Base-by-base conservation (phyloP, 306 rosid genomes). In the Cucumis cinereus region DNA sequence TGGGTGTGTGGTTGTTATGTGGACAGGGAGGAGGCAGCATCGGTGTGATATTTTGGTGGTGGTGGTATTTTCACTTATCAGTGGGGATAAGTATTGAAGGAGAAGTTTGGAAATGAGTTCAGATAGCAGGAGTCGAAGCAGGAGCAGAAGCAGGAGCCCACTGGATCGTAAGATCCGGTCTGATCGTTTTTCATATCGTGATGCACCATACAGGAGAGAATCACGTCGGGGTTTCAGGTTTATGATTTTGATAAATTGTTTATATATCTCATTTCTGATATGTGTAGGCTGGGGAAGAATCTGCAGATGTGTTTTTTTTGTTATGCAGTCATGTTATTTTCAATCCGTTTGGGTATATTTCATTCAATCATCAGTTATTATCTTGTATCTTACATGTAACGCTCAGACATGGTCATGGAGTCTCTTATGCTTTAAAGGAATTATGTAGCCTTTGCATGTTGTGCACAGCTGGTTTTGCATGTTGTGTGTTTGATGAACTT, bases 171-270 rank as follows among this genome's bases (percentile, higher is more conserved):
- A 90, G 91, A 95, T 95, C 78, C 96, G 93, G 16, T 89, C 99
- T 63, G 99, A 95, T 77, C 97, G 99, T 61, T 84, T 85, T 87
- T 88, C 98, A 61, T 89, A 90, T 81, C 99, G 99, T 35, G 95
- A 89, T 86, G 93, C 97, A 75, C 98, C 98, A 77, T 92, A 95
- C 93, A 83, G 92, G 88, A 95, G 99, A 83, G 99, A 95, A 78
- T 84, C 95, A 24, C 93, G 85, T 82, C 96, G 96, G 93, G 97
- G 97, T 84, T 90, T 90, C 98, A 95, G 99, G 99, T 95, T 89
- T 87, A 83, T 85, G 79, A 79, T 81, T 49, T 75, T 83, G 74
- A 74, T 60, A 79, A 78, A 82, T 84, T 73, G 78, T 77, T 78
- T 83, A 66, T 79, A 69, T 74, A 80, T 74, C 47, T 53, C 38